phyloP scores from a whole-genome alignment of 1,284 basidiomycete species.

The Moniliophthora roreri region DNA sequence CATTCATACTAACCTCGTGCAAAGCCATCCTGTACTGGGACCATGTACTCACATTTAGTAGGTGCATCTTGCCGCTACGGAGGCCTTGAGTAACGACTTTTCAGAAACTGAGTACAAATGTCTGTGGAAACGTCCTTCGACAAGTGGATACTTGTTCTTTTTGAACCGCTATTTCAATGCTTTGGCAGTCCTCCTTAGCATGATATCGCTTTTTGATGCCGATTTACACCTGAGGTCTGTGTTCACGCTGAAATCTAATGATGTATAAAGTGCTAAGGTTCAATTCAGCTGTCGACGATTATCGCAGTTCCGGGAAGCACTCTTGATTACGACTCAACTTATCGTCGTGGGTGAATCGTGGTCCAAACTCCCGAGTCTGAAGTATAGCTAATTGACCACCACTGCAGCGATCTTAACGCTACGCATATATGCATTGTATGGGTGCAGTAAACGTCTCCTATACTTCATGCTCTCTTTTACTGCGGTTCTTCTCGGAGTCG shows the following conservation, averaged over 20 bases:
- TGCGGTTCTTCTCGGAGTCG: constrained; percentile 1
- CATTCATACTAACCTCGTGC: no score
- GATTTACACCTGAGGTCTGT: neutral
- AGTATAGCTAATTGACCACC: neutral
- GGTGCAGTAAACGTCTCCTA: constrained; percentile 5
- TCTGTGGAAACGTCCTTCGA: constrained; percentile 4
- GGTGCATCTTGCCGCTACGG: neutral
- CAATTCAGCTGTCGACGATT: neutral
- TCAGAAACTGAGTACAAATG: constrained; percentile 4
- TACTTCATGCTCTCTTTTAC: neutral
- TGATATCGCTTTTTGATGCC: neutral
- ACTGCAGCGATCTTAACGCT: constrained; percentile 4
- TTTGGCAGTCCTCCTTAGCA: neutral
- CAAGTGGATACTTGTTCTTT: constrained; percentile 6
- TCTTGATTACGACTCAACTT: constrained; percentile 2
- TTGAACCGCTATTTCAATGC: constrained; percentile 6
- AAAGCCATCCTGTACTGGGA: constrained; percentile 5
- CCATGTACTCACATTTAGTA: constrained; percentile 6
- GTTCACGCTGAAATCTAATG: no score
- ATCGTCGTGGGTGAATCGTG: constrained; percentile 1
- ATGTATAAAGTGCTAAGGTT: no score
- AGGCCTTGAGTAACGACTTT: neutral
- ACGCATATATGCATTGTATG: constrained; percentile 7
- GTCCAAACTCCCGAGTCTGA: neutral
- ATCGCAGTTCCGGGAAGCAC: neutral